Evolutionary conservation across 495 filamentous ascomycete genomes (phyloP), one percentile per base, ranked within the genome.

Genomic region (Glonium stellatum): DNA sequence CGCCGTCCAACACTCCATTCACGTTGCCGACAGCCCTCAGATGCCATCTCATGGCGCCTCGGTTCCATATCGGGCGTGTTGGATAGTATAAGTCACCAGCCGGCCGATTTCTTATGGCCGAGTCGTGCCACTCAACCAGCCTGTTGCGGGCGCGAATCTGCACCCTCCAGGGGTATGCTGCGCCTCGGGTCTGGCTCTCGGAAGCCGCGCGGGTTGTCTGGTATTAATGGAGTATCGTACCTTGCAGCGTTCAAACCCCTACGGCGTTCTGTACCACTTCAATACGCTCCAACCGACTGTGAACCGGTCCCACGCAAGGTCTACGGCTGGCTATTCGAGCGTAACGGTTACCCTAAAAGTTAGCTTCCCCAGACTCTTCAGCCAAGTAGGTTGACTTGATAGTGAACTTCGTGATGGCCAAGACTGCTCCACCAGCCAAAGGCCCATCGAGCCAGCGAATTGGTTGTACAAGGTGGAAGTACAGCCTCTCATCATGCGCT

Each of bases 161-260:
- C 64, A 67, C 55, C 23, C 55, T 54, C 60, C 59, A 63, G 64
- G 64, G 64, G 64, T 57, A 67, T 11, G 58, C 49, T 34, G 47
- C 53, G 60, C 64, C 60, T 63, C 49, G 49, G 27, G 55, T 55
- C 49, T 57, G 59, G 59, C 63, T 59, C 59, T 59, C 59, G 59
- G 59, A 57, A 54, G 19, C 47, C 55, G 49, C 55, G 52, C 36
- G 49, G 51, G 21, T 25, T 51, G 35, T 59, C 21, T 37, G 57
- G 51, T 52, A 50, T 55, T 50, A 50, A 39, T 62, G 12, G 47
- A 51, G 21, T 47, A 51, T n/a, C 34, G 64, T 67, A 57, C 64
- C 64, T 66, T 67, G 64, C 64, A 67, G 64, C 39, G 36, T 31
- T 56, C 41, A 63, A 11, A 23, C 57, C 52, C 5, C 47, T 57